phyloP scores from a whole-genome alignment of 345 rosid genomes.

The Cardamine occulta region DNA sequence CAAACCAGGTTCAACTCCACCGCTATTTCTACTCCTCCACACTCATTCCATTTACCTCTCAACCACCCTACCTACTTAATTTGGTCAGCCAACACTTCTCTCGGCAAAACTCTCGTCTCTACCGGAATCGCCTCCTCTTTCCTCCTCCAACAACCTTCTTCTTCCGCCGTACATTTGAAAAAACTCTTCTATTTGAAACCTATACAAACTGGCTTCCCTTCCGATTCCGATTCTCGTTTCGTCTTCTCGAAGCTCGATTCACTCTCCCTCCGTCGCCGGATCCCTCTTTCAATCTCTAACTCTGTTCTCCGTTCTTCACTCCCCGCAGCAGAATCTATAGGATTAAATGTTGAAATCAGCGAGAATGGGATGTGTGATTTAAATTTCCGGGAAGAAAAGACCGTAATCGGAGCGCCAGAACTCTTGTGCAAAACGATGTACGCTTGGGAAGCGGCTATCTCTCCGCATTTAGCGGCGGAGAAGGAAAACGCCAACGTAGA shows the following conservation, averaged over 20 bases:
- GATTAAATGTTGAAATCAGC: slow-evolving; percentile 2
- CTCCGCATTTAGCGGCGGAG: slow-evolving; percentile 89
- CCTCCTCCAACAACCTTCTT: slow-evolving; percentile 55
- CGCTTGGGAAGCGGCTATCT: slow-evolving; percentile 88
- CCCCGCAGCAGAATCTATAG: slow-evolving; percentile 52
- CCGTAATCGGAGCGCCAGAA: slow-evolving; percentile 45
- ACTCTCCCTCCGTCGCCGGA: slow-evolving; percentile 55
- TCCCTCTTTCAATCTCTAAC: slow-evolving; percentile 61
- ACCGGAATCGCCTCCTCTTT: slow-evolving; percentile 88
- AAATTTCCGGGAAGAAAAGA: slow-evolving; percentile 53
- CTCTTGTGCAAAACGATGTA: slow-evolving; percentile 69
- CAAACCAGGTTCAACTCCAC: slow-evolving; percentile 15
- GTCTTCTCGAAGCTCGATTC: slow-evolving; percentile 70
- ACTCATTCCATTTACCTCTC: slow-evolving; percentile 53
- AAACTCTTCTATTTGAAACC: slow-evolving; percentile 85
- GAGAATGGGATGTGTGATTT: slow-evolving; percentile 55
- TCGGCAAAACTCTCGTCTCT: slow-evolving; percentile 95
- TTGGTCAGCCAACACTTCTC: slow-evolving; percentile 92
- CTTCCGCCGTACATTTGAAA: slow-evolving; percentile 29
- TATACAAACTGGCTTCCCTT: slow-evolving; percentile 88
- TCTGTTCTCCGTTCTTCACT: slow-evolving; percentile 63
- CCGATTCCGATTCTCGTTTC: slow-evolving; percentile 86
- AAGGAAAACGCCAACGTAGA: slow-evolving; percentile 59
- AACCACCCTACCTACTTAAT: slow-evolving; percentile 68
- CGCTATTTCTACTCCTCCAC: slow-evolving; percentile 3